These are phyloP conservation scores for Setomelanomma holmii DNA, from an alignment of 2,329 filamentous ascomycete genomes.

Conservation along the genomic window DNA sequence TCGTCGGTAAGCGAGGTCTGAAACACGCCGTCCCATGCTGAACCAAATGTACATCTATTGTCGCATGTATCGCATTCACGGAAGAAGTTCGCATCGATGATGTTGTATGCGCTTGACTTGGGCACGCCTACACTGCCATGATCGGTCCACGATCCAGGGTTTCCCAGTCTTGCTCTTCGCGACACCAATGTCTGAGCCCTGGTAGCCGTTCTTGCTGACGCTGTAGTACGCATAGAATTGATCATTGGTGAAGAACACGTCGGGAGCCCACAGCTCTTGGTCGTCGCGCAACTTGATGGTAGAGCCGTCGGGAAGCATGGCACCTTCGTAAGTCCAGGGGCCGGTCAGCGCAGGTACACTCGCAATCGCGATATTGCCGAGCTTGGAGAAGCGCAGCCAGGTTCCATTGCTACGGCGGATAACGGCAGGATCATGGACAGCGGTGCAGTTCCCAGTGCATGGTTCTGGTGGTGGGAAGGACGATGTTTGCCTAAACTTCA, in stretches of 20 bases:
- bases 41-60: constrained; percentile 65
- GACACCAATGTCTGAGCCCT: constrained; percentile 66
- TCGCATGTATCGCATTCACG: constrained; percentile 28
- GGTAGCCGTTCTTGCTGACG: constrained; percentile 65
- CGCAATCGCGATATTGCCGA: constrained; percentile 55
- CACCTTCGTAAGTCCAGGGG: constrained; percentile 56
- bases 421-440: constrained; percentile 56
- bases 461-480: constrained; percentile 29
- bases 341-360: constrained; percentile 54
- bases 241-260: constrained; percentile 27
- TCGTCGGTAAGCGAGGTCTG: constrained; percentile 57
- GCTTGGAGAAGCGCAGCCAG: constrained; percentile 60
- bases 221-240: constrained; percentile 69
- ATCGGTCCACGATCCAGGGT: constrained; percentile 66
- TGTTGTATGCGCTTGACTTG: constrained; percentile 48
- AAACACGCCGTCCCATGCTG: constrained; percentile 69
- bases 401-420: constrained; percentile 52
- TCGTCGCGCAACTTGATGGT: background rate
- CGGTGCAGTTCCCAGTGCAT: constrained; percentile 49
- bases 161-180: constrained; percentile 57
- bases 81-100: constrained; percentile 60
- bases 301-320: constrained; percentile 30
- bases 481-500: constrained; percentile 11
- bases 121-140: constrained; percentile 57
- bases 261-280: constrained; percentile 14